Percentiles rank a stretch among this genome's conserved stretches.
Evolutionary conservation across 176 grass and related monocot genomes (phyloP).

Genomic region (Neostapfia colusana): DNA sequence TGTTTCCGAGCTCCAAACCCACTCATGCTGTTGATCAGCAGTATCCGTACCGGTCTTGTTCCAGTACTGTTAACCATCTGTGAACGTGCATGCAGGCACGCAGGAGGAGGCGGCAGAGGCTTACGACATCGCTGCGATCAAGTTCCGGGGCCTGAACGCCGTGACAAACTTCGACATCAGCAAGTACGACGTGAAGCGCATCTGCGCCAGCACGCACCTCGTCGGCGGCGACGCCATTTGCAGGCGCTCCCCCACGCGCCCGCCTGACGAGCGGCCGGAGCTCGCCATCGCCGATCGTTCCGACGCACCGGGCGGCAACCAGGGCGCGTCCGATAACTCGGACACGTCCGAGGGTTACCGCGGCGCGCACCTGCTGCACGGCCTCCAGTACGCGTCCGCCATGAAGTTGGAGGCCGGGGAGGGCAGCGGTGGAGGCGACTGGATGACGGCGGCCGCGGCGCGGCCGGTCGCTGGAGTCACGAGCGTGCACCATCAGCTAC

Average conservation of each 20-base stretch:
- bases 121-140: conserved; percentile 96
- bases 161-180: conserved; percentile 96
- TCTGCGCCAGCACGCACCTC: conserved; percentile 79
- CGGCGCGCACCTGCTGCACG: conserved; percentile 49
- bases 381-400: conserved; percentile 46
- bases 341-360: conserved; percentile 37
- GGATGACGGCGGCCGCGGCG: conserved; percentile 36
- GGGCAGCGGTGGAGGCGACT: conserved; percentile 9
- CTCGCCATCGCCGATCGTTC: neutral
- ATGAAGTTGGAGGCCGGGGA: conserved; percentile 68
- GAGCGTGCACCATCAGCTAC: conserved; percentile 36
- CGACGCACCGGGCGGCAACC: too few relatives aligned
- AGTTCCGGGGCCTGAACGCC: conserved; percentile 87
- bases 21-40: too few relatives aligned
- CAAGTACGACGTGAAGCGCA: conserved; percentile 89
- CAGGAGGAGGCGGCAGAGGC: conserved; percentile 96
- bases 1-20: neutral
- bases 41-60: too few relatives aligned
- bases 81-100: conserved; percentile 53
- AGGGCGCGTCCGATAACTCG: conserved; percentile 38
- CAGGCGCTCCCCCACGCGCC: conserved; percentile 44
- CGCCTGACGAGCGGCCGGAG: neutral
- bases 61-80: neutral
- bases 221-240: conserved; percentile 61
- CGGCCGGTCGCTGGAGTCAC: conserved; percentile 18